Evolutionary conservation across 805 yeast genomes (phyloP), one percentile per base, ranked within the genome.

Genomic region (Saccharomycopsis fibuligera): DNA sequence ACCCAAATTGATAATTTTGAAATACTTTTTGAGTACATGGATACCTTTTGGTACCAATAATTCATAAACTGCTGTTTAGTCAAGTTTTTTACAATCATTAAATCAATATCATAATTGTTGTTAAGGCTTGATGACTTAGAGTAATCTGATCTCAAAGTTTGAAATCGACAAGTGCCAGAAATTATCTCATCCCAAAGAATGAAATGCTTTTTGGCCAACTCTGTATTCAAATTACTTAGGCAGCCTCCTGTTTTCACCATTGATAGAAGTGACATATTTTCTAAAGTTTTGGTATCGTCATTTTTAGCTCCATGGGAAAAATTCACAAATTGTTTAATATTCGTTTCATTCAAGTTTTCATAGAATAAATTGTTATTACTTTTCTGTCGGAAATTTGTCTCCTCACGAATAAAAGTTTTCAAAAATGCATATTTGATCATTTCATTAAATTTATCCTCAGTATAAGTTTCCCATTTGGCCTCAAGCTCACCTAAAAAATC

Each of bases 171-270:
- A 2, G 70, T 67, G 43, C 65, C 62, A 35, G 67, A 70, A 3
- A 68, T 54, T 2, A 82, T 78, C 49, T 75, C 75, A 47, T 74
- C 79, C 74, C 78, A 72, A 35, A 61, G 55, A 27, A 63, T 64
- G 50, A 68, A 70, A 60, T 83, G 90, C 3, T 58, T 50, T 38
- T 61, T 68, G 57, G 72, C 48, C 12, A 35, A 17, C 14, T 33
- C 44, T 8, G 37, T 30, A 22, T 50, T 41, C 38, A 47, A 33
- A 35, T 53, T 44, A 8, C 56, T 33, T 22, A 53, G 58, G 21
- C 54, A 14, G 52, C 59, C 9, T 54, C 58, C 35, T 54, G 50
- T 22, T 49, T 41, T n/a, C 52, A 39, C 2, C 60, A 62, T 51
- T 5, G 60, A 50, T 19, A 60, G 60, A 12, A 57, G 35, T 0